phyloP scores from a whole-genome alignment of 169 alveolate species.

The Plasmodium knowlesi region DNA sequence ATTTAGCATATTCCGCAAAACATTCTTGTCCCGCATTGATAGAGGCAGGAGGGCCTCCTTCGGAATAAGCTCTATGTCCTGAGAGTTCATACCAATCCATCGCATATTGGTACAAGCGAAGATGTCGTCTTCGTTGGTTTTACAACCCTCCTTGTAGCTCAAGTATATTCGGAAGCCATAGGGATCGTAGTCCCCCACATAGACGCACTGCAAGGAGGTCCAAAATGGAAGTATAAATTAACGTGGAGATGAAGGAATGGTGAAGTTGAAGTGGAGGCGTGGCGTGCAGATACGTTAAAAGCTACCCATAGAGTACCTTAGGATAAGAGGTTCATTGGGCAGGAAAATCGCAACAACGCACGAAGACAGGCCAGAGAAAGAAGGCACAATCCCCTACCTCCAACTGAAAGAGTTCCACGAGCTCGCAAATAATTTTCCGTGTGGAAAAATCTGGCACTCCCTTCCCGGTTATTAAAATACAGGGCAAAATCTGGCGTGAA shows the following conservation, averaged over 20 bases:
- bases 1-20: slow-evolving; percentile 42
- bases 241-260: no score
- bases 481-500: slow-evolving; percentile 70
- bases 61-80: slow-evolving; percentile 49
- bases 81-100: slow-evolving; percentile 76
- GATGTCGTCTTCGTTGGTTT: slow-evolving; percentile 1
- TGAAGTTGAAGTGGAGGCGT: no score
- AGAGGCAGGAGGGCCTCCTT: slow-evolving; percentile 53
- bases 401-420: slow-evolving; percentile 3
- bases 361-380: neutral
- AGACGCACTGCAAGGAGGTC: slow-evolving; percentile 37
- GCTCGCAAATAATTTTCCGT: slow-evolving; percentile 62
- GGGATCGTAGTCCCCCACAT: slow-evolving; percentile 82
- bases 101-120: slow-evolving; percentile 46
- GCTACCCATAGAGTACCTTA: neutral
- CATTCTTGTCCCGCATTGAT: slow-evolving; percentile 57
- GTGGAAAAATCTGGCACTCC: slow-evolving; percentile 79
- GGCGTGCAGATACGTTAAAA: neutral
- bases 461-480: slow-evolving; percentile 77
- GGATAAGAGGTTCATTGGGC: neutral
- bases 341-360: neutral
- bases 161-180: slow-evolving; percentile 76
- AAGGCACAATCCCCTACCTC: slow-evolving; percentile 3
- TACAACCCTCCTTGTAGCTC: slow-evolving; percentile 55
- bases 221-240: neutral